These are phyloP conservation scores for Pholiota conissans DNA, from an alignment of 768 basidiomycete genomes.

Conservation along the genomic window DNA sequence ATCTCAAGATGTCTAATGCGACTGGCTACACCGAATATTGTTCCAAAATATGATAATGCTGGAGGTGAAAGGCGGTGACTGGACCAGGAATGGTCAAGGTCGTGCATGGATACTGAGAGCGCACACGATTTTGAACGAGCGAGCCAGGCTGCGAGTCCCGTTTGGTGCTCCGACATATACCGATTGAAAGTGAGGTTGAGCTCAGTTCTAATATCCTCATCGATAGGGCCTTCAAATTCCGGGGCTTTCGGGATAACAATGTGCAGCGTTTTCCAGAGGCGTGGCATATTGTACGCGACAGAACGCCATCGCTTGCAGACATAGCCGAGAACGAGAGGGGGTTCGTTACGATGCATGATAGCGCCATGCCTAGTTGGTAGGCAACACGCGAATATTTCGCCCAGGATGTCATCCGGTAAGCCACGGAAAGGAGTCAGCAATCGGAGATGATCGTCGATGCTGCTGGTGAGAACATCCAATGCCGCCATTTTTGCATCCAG, in stretches of 20 bases:
- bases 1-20: not conserved
- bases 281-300: not conserved
- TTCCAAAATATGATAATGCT: not conserved
- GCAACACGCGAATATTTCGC: not conserved
- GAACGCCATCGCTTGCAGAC: not conserved
- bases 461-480: not conserved
- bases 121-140: not conserved
- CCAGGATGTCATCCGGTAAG: no score
- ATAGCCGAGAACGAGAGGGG: not conserved
- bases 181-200: not conserved
- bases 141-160: not conserved
- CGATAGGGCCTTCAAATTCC: not conserved
- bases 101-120: not conserved
- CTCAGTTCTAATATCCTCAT: not conserved
- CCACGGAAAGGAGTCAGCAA: not conserved
- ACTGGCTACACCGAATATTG: not conserved
- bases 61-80: not conserved
- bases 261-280: not conserved
- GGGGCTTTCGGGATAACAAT: not conserved
- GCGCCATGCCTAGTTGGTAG: not conserved
- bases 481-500: not conserved
- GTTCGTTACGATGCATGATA: not conserved
- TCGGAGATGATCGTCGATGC: not conserved
- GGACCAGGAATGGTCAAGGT: not conserved
- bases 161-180: not conserved